Base-by-base conservation (phyloP, 2,329 filamentous ascomycete species). In the Alternaria burnsii region DNA sequence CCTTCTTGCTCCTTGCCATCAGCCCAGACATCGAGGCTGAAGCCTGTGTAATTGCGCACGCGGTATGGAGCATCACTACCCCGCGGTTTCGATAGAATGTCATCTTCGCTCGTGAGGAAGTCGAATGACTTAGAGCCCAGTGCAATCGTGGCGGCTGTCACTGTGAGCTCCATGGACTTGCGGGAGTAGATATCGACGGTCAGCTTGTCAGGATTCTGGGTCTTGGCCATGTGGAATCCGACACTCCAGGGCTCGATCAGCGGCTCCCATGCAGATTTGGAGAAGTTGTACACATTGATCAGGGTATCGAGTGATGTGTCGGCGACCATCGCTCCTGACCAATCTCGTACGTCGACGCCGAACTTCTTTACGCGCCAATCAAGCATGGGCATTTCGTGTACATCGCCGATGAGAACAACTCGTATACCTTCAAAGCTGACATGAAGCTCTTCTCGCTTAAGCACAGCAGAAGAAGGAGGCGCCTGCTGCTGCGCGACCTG, bases 211-310 rank as follows among this genome's bases (percentile, higher is more conserved):
- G 90, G 91, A 42, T 87, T 86, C 26, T 88, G 85, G 59, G 95
- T 89, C 70, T 90, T 94, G 1, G 91, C 89, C 76, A 98, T 88
- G 64, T 96, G 92, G 68, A 99, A 88, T 2, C 93, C 93, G n/a
- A 98, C 84, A 67, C 94, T 89, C 95, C 95, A 99, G 8, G 96
- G 96, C 76, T 99, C 95, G 26, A 99, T 88, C 34, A 99, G 81
- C 3, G 95, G 95, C 77, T 99, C 95, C 95, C 95, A 99, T 4
- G 93, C 93, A 0, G 95, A 99, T 78, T 99, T 99, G 14, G 95
- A 95, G 80, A 99, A 99, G 79, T 99, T 99, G 84, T 97, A 99
- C 26, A 99, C 90, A 72, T 98, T 99, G 70, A 96, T 87, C 78
- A 97, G 97, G 66, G 94, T 93, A 64, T 97, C 93, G 48, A 99